Conservation (phyloP, 2,329 filamentous ascomycete species). For the Hirsutella minnesotensis region DNA sequence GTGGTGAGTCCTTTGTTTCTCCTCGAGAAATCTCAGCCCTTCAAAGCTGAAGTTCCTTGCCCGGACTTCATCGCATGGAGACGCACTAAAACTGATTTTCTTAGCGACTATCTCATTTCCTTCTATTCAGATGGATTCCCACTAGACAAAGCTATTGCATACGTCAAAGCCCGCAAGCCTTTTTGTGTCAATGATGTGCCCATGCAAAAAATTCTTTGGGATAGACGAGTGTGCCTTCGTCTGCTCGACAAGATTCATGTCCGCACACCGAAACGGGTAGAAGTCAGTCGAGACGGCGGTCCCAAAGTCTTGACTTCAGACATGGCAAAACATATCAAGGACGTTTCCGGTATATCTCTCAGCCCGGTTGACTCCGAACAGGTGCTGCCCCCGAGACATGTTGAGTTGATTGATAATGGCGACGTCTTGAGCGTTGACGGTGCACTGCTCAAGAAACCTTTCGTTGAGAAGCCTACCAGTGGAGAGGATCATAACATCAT, state of each 20-base stretch:
- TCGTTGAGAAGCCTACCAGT: slow-evolving; percentile 96
- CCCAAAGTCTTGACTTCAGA: slow-evolving; percentile 68
- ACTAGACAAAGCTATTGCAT: slow-evolving; percentile 91
- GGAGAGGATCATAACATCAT: slow-evolving; percentile 98
- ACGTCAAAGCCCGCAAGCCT: slow-evolving; percentile 83
- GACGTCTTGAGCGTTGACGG: slow-evolving; percentile 86
- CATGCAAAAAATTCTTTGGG: slow-evolving; percentile 97
- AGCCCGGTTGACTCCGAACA: slow-evolving; percentile 56
- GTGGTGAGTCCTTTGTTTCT: slow-evolving; percentile 41
- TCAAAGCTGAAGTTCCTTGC: too few species aligned
- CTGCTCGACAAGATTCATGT: slow-evolving; percentile 85
- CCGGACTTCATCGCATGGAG: too few species aligned
- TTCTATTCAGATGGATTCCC: slow-evolving; percentile 98
- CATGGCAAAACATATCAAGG: slow-evolving; percentile 66
- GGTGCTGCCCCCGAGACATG: slow-evolving; percentile 52
- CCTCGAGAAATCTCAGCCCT: neutral
- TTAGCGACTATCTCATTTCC: slow-evolving; percentile 81
- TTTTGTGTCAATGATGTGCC: slow-evolving; percentile 96
- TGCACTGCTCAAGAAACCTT: slow-evolving; percentile 71
- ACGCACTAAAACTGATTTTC: slow-evolving; percentile 1
- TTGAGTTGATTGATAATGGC: slow-evolving; percentile 81
- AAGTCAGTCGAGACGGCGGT: slow-evolving; percentile 88
- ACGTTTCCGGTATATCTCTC: slow-evolving; percentile 66
- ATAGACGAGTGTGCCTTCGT: slow-evolving; percentile 76
- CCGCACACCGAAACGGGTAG: slow-evolving; percentile 75